Percentiles rank a stretch among this genome's conserved stretches.
These are phyloP conservation scores for Physcomitrellopsis africana DNA, from an alignment of 225 moss, liverwort and hornwort genomes.

Conservation along the genomic window DNA sequence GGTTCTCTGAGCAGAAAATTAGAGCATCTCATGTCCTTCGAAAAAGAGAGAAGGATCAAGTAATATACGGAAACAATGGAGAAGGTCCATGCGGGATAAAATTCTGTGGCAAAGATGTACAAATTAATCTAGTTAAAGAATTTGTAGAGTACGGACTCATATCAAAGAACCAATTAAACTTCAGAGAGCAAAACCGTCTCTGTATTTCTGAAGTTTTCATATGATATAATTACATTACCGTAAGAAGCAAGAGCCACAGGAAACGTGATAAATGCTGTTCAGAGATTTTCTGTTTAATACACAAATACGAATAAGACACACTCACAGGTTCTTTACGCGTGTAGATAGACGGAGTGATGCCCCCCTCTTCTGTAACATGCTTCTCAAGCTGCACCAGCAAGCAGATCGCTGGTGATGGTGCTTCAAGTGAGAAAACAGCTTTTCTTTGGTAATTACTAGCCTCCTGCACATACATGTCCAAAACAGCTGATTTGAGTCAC, in stretches of 20 bases:
- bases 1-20: background rate
- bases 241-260: background rate
- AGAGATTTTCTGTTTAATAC: too few species aligned
- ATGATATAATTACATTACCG: background rate
- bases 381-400: constrained; percentile 76
- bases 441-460: constrained; percentile 45
- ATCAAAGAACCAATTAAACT: too few species aligned
- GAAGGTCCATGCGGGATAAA: too few species aligned
- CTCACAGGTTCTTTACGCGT: constrained; percentile 87
- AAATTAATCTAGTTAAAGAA: too few species aligned
- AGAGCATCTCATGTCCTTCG: background rate
- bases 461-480: constrained; percentile 18
- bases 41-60: too few species aligned
- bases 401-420: constrained; percentile 64
- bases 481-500: background rate
- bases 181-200: background rate
- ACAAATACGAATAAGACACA: background rate
- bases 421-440: constrained; percentile 66
- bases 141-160: too few species aligned
- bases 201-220: background rate
- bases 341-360: constrained; percentile 76
- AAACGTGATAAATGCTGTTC: background rate
- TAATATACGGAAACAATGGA: too few species aligned
- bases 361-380: constrained; percentile 81
- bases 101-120: too few species aligned